Evolutionary conservation across 169 alveolate species (phyloP).

Genomic region (Eimeria acervulina): DNA sequence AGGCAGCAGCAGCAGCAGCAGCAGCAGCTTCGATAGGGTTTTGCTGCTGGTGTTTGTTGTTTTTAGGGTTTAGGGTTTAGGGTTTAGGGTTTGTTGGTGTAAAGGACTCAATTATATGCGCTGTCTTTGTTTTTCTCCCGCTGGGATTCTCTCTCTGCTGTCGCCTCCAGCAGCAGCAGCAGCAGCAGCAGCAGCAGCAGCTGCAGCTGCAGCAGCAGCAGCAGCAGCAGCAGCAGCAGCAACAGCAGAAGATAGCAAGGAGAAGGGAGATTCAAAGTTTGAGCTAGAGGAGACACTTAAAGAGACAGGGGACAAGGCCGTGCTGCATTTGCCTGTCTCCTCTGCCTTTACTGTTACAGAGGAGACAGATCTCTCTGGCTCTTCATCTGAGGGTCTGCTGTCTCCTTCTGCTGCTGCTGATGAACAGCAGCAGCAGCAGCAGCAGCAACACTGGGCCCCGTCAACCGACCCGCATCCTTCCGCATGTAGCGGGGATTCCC

Average conservation of each 20-base stretch:
- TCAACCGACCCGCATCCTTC: background rate
- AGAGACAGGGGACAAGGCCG: background rate
- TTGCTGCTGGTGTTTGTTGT: background rate
- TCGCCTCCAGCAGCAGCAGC: background rate
- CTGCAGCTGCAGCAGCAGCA: background rate
- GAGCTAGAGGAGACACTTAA: background rate
- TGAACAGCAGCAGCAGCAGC: constrained; percentile 22
- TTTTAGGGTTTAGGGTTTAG: constrained; percentile 8
- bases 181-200: background rate
- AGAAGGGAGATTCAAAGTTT: background rate
- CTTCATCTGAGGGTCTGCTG: background rate
- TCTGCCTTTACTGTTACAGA: constrained; percentile 46
- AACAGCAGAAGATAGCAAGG: background rate
- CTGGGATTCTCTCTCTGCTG: background rate
- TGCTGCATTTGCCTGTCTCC: background rate
- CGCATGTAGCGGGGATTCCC: background rate
- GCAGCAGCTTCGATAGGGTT: background rate
- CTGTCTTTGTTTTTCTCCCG: background rate
- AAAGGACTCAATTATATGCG: background rate
- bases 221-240: background rate
- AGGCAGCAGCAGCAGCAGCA: constrained; percentile 9
- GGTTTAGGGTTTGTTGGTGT: background rate
- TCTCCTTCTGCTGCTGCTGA: constrained; percentile 58
- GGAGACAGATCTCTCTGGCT: constrained; percentile 34
- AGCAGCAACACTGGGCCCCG: constrained; percentile 29